Conservation (phyloP, 2,329 filamentous ascomycete genomes). For the Fusarium sp. region DNA sequence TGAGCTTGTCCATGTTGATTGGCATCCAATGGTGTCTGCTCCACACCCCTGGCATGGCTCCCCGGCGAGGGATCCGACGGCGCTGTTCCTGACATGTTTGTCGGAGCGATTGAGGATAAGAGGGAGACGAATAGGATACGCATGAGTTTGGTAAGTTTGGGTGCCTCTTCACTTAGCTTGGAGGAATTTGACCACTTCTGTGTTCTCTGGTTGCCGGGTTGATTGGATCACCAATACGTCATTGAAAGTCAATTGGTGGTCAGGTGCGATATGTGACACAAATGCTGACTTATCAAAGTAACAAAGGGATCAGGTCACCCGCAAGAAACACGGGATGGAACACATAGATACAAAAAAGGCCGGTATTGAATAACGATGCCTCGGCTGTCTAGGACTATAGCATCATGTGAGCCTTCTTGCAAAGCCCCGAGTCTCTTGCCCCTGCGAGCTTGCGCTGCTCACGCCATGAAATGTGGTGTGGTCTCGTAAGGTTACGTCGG, state of each 20-base stretch:
- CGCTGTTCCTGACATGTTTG: conserved; percentile 21
- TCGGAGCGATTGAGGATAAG: background rate
- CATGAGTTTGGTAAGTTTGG: background rate
- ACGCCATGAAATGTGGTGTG: background rate
- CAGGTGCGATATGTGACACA: background rate
- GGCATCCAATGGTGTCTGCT: conserved; percentile 9
- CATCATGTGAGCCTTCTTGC: background rate
- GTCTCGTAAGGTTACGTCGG: background rate
- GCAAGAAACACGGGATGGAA: background rate
- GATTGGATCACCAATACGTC: conserved; percentile 10
- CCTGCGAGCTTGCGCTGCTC: background rate
- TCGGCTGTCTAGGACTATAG: background rate
- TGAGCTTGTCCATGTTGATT: conserved; percentile 24
- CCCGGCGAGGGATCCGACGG: conserved; percentile 10
- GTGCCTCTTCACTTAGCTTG: background rate
- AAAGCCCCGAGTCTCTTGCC: background rate
- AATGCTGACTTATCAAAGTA: background rate
- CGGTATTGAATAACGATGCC: background rate
- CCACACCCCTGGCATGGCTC: background rate
- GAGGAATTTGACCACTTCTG: background rate
- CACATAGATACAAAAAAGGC: background rate
- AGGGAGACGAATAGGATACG: background rate
- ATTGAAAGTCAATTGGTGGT: background rate
- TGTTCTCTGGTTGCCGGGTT: background rate
- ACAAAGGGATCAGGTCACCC: background rate